These are phyloP conservation scores for Trichosporon sp. DNA, from an alignment of 1,284 basidiomycete genomes.

Conservation along the genomic window DNA sequence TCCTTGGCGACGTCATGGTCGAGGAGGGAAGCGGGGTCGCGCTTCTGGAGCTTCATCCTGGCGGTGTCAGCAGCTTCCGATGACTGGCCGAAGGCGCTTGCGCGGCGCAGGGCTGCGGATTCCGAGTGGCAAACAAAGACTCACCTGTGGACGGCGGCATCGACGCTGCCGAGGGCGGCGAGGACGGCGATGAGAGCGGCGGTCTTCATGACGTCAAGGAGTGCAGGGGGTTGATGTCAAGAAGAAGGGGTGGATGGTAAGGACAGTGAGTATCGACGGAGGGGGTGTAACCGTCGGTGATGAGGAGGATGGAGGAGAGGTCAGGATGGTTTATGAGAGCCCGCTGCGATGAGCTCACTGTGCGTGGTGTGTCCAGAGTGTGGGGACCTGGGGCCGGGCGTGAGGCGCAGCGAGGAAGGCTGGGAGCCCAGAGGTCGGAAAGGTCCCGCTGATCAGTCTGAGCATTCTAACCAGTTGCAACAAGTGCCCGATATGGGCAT, in stretches of 20 bases:
- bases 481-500: slow-evolving; percentile 11
- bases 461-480: not conserved
- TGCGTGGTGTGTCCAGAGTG: not conserved
- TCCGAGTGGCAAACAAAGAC: slow-evolving; percentile 30
- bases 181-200: slow-evolving; percentile 71
- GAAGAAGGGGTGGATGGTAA: slow-evolving; percentile 27
- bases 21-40: slow-evolving; percentile 60
- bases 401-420: not conserved
- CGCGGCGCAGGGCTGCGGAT: slow-evolving; percentile 32
- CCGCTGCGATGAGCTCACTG: slow-evolving; percentile 8
- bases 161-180: slow-evolving; percentile 61
- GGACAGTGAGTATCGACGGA: not conserved
- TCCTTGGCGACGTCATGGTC: slow-evolving; percentile 64
- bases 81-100: slow-evolving; percentile 42
- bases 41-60: slow-evolving; percentile 83
- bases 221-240: not conserved
- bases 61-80: not conserved
- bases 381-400: not conserved
- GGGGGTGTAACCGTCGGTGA: slow-evolving; percentile 17
- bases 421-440: slow-evolving; percentile 2
- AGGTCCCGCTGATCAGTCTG: not conserved
- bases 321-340: not conserved
- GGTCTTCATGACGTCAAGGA: slow-evolving; percentile 62
- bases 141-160: slow-evolving; percentile 52
- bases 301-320: slow-evolving; percentile 11